These are phyloP conservation scores for Pseudogymnoascus sp. DNA, from an alignment of 2,329 filamentous ascomycete species.

Conservation along the genomic window DNA sequence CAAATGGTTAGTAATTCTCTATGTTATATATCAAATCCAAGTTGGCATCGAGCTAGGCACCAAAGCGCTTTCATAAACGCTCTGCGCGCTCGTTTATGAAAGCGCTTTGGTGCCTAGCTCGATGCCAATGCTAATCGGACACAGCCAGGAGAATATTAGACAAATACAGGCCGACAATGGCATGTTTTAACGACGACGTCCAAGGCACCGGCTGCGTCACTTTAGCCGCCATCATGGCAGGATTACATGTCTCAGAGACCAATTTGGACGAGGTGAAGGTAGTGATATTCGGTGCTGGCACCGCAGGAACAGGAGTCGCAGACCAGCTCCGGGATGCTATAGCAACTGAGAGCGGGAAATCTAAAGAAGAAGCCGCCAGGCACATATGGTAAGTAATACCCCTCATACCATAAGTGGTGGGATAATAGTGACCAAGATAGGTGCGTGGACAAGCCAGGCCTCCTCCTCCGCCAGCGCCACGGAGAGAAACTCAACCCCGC, in stretches of 20 bases:
- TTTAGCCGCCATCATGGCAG: conserved; percentile 72
- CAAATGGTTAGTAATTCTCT: conserved; percentile 45
- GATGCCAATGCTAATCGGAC: neutral
- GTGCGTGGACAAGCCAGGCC: conserved; percentile 74
- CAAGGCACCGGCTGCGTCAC: conserved; percentile 86
- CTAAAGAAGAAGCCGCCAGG: conserved; percentile 64
- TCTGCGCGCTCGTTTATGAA: no score
- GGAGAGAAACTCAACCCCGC: conserved; percentile 55
- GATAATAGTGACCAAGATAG: conserved; percentile 32
- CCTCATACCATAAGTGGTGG: neutral
- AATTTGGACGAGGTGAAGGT: conserved; percentile 62
- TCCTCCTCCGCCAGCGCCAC: conserved; percentile 58
- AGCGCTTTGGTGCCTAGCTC: no score
- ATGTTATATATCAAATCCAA: neutral
- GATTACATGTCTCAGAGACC: conserved; percentile 58
- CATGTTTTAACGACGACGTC: conserved; percentile 88
- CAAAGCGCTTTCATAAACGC: no score
- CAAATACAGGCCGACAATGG: conserved; percentile 61
- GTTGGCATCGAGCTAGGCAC: no score
- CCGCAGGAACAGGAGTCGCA: conserved; percentile 77
- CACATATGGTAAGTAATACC: conserved; percentile 59
- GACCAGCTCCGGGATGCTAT: conserved; percentile 79
- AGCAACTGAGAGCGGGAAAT: conserved; percentile 55
- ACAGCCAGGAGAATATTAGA: conserved; percentile 62
- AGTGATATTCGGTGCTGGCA: conserved; percentile 72